A percentile compares a stretch with the other conserved stretches of the same genome.
Conservation (phyloP, 148 eudicot species). For the Vaccinium darrowii region DNA sequence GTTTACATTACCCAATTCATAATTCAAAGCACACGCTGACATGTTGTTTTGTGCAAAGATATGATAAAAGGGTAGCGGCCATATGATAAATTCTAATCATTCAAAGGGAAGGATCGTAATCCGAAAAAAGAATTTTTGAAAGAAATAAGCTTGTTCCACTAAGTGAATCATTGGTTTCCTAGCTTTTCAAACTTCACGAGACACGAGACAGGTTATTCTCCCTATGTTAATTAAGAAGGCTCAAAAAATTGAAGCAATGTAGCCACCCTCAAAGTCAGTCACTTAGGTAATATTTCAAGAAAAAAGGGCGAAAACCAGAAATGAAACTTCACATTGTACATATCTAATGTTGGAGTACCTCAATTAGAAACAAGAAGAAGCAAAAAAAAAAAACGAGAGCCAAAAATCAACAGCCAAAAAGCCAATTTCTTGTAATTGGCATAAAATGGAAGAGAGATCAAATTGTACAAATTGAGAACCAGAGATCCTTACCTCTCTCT, state of each 20-base stretch:
- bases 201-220: too few relatives aligned
- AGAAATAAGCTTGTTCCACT: not conserved
- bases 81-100: not conserved
- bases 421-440: not conserved
- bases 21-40: not conserved
- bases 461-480: conserved; percentile 8
- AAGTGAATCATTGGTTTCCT: too few relatives aligned
- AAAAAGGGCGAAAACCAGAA: not conserved
- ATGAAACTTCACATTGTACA: not conserved
- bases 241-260: too few relatives aligned
- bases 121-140: not conserved
- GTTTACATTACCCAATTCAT: not conserved
- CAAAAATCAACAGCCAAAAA: not conserved
- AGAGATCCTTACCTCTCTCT: conserved; percentile 1
- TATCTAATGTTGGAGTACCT: not conserved
- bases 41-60: not conserved
- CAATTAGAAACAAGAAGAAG: not conserved
- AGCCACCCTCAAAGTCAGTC: not conserved
- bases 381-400: not conserved
- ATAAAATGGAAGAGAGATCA: conserved; percentile 13
- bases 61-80: not conserved
- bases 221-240: too few relatives aligned
- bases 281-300: too few relatives aligned
- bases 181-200: too few relatives aligned
- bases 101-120: not conserved